phyloP scores from a whole-genome alignment of 1,139 yeast genomes.

The Candida sojae region DNA sequence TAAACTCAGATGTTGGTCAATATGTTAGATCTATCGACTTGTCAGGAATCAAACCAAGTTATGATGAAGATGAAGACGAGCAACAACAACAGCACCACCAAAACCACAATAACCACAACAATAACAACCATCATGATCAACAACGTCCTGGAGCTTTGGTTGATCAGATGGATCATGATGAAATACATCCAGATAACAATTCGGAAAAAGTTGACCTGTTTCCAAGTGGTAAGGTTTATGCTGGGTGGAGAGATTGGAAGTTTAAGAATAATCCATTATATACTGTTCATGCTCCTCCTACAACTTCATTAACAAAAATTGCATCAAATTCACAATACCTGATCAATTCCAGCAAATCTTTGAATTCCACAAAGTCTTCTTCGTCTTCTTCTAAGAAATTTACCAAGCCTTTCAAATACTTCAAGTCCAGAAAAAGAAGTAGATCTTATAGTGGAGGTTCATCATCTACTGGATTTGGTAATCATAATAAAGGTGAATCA shows the following conservation, averaged over 20 bases:
- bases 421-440: slow-evolving; percentile 24
- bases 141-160: neutral
- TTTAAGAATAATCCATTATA: slow-evolving; percentile 70
- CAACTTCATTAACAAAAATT: slow-evolving; percentile 24
- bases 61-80: slow-evolving; percentile 37
- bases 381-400: slow-evolving; percentile 19
- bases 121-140: neutral
- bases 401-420: slow-evolving; percentile 26
- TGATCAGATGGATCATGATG: neutral
- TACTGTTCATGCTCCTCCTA: slow-evolving; percentile 27
- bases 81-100: slow-evolving; percentile 8
- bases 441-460: slow-evolving; percentile 12
- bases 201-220: slow-evolving; percentile 12
- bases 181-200: slow-evolving; percentile 3
- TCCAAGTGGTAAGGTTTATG: slow-evolving; percentile 33
- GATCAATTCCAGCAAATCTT: slow-evolving; percentile 20
- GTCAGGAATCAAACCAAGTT: slow-evolving; percentile 52
- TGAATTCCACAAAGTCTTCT: slow-evolving; percentile 18
- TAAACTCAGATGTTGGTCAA: slow-evolving; percentile 55
- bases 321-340: slow-evolving; percentile 27
- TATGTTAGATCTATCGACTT: slow-evolving; percentile 60
- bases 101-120: slow-evolving; percentile 18
- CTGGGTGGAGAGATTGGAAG: slow-evolving; percentile 93
- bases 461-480: neutral
- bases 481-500: neutral